Evolutionary conservation across 2,329 filamentous ascomycete species (phyloP).

Genomic region (Lecanicillium sp.): DNA sequence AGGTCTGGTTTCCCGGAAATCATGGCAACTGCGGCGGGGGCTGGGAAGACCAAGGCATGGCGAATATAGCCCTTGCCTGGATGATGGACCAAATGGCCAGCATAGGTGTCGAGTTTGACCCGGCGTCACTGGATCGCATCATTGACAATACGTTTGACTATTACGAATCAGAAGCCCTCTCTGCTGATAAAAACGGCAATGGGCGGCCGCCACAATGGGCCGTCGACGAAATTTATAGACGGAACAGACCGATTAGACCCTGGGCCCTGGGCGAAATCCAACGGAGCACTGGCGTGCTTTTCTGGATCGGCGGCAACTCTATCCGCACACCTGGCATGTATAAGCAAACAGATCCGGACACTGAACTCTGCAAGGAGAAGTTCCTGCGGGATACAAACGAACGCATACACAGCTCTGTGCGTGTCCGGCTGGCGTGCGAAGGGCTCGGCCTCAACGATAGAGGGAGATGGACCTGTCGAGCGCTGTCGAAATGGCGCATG

Average conservation of each 20-base stretch:
- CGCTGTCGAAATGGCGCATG: conserved; percentile 37
- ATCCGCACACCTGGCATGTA: conserved; percentile 40
- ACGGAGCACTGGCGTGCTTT: conserved; percentile 29
- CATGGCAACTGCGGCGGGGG: conserved; percentile 66
- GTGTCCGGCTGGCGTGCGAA: conserved; percentile 41
- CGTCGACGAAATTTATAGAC: conserved; percentile 35
- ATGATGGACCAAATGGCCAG: conserved; percentile 49
- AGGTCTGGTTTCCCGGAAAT: conserved; percentile 61
- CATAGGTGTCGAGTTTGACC: conserved; percentile 41
- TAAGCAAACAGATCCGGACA: conserved; percentile 32
- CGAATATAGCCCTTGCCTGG: conserved; percentile 32
- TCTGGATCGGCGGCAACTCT: conserved; percentile 33
- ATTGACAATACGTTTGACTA: conserved; percentile 24
- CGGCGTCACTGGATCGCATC: conserved; percentile 30
- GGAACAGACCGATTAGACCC: conserved; percentile 37
- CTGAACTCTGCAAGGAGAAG: conserved; percentile 22
- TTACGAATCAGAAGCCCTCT: conserved; percentile 17
- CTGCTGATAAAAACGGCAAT: conserved; percentile 5
- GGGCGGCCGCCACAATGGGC: conserved; percentile 29
- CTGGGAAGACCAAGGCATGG: conserved; percentile 43
- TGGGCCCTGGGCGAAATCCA: conserved; percentile 40
- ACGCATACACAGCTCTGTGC: conserved; percentile 44
- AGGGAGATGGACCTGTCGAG: conserved; percentile 35
- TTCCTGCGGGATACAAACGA: conserved; percentile 46
- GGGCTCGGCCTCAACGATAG: conserved; percentile 42